Evolutionary conservation across 345 rosid species (phyloP), one percentile per base, ranked within the genome.

Genomic region (Populus nigra): DNA sequence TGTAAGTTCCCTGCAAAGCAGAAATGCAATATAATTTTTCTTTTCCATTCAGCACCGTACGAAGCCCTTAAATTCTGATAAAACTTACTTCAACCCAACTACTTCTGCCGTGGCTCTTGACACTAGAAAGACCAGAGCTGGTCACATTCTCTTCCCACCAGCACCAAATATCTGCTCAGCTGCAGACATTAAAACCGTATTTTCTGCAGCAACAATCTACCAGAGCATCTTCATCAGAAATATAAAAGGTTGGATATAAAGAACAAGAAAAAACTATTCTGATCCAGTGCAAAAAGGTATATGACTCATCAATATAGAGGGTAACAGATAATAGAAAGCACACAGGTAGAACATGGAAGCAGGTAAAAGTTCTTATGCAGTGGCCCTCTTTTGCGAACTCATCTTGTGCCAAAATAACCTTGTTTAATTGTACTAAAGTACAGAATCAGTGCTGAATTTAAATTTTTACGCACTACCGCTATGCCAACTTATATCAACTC

Each of bases 81-180:
- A 78, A 80, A 79, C 89, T 80, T 25, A 25, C 27, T 89, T 88
- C 67, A 96, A 71, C 68, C 95, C 93, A 23, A 80, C 85, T 77
- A 93, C 78, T 81, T 96, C 93, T 1, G 97, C 95, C 4, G 96
- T 96, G 73, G 98, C 98, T 85, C 97, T 87, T 73, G 99, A 93
- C 72, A 92, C 97, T 47, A 96, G 89, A 86, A 96, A 96, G 17
- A 93, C 99, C 81, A 96, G 83, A 75, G 97, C 97, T 6, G 98
- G 99, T 76, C 97, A 89, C 97, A 93, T 92, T 84, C 99, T 89
- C 86, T 96, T 96, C 29, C 99, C 99, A 83, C 99, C 98, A 72
- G 99, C 99, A 78, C 99, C 79, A 81, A 96, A 93, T 45, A 93
- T 93, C 85, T 96, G 98, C 85, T 96, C 95, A 71, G 99, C 99